Evolutionary conservation across 345 rosid genomes (phyloP), one percentile per base, ranked within the genome.

Genomic region (Trapa incisa): DNA sequence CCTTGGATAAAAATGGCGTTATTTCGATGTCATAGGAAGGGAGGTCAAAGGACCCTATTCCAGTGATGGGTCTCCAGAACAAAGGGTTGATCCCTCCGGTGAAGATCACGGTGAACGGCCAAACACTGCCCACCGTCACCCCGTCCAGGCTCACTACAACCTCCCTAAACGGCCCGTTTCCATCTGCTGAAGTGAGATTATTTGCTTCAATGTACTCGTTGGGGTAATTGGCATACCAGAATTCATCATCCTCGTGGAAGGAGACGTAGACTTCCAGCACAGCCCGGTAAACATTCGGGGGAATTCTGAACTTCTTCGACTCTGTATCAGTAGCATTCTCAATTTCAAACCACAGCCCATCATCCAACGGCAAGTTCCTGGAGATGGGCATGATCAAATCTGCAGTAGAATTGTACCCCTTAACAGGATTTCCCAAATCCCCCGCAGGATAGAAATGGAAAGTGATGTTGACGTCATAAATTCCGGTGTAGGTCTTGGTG

Each of bases 81-180:
- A 87, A 82, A 52, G 91, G 91, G 79, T 84, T 89, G 39, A 86
- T 67, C 56, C 96, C 98, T 54, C 96, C 96, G 0, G 96, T 87
- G 75, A 73, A 92, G 52, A 89, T 79, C 71, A 89, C 96, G 8
- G 98, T 87, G 70, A 92, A 89, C 38, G 96, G 96, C 96, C 93
- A 92, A 63, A 86, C 65, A 0, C 89, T 86, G 56, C 96, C 96
- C 11, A 86, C 85, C 3, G 39, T 53, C 33, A 54, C 65, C 3
- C 81, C 90, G 57, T 89, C 94, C 16, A 89, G 81, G 66, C 76
- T 81, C 56, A 87, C 82, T 69, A 87, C 72, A 69, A 85, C 96
- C 78, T 92, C 98, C 73, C 98, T 80, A 67, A 92, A 92, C 58
- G 98, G 96, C 53, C 98, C 98, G 76, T 92, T 92, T 32, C 96